Conservation (phyloP, 192 early-diverging fungal species). For the Tieghemiomyces parasiticus region DNA sequence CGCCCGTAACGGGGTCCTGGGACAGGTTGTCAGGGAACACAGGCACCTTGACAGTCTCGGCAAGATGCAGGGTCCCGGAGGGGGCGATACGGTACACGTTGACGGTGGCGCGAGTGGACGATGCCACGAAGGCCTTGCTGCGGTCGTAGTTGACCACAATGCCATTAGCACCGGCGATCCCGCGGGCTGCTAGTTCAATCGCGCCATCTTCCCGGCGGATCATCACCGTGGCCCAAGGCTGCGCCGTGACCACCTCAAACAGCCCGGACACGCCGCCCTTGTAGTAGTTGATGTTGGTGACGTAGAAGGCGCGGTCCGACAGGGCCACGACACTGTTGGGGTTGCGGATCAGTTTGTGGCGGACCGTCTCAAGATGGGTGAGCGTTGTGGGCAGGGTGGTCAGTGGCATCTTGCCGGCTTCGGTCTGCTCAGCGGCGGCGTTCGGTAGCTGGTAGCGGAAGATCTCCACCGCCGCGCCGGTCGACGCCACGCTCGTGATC, state of each 20-base stretch:
- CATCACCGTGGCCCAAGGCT: conserved; percentile 19
- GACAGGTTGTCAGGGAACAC: conserved; percentile 15
- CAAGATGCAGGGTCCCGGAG: conserved; percentile 11
- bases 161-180: conserved; percentile 24
- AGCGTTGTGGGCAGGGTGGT: conserved; percentile 27
- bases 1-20: conserved; percentile 21
- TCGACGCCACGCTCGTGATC: background rate
- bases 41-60: conserved; percentile 20
- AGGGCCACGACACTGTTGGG: conserved; percentile 41
- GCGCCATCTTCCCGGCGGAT: conserved; percentile 18
- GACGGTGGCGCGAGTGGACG: conserved; percentile 20
- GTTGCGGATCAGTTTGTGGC: conserved; percentile 26
- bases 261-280: conserved; percentile 10
- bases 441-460: conserved; percentile 1
- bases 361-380: conserved; percentile 33
- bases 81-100: conserved; percentile 16
- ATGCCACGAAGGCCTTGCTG: conserved; percentile 20
- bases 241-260: conserved; percentile 12
- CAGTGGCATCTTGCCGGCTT: background rate
- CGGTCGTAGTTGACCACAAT: conserved; percentile 19
- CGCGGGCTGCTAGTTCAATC: conserved; percentile 17
- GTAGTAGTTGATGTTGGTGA: conserved; percentile 36
- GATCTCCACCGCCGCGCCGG: background rate
- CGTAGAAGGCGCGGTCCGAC: conserved; percentile 39
- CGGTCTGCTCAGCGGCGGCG: background rate